These are phyloP conservation scores for Babesia divergens DNA, from an alignment of 169 alveolate genomes.

Conservation along the genomic window DNA sequence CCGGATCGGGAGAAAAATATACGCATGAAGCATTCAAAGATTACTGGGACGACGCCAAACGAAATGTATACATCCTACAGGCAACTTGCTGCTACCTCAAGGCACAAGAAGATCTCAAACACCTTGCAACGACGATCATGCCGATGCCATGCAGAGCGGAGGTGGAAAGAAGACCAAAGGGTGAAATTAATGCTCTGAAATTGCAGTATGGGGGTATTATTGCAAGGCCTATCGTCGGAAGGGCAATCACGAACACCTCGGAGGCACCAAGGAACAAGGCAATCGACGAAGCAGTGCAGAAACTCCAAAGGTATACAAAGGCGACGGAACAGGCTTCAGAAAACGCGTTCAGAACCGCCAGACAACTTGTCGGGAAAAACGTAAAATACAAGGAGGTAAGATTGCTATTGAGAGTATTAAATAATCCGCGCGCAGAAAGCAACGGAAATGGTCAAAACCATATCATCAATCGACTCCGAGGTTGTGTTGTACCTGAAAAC, in stretches of 20 bases:
- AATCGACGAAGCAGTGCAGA: too few species aligned
- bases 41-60: background rate
- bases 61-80: constrained; percentile 1
- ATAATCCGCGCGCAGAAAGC: constrained; percentile 4
- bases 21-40: background rate
- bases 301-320: background rate
- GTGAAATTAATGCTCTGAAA: background rate
- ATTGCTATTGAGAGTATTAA: background rate
- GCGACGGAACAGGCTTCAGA: background rate
- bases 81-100: constrained; percentile 8
- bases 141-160: background rate
- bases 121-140: background rate
- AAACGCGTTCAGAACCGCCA: constrained; percentile 4
- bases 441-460: background rate
- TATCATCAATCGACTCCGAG: background rate
- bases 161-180: background rate
- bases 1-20: background rate
- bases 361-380: background rate
- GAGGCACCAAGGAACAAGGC: too few species aligned
- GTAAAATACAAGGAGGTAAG: background rate
- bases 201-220: background rate
- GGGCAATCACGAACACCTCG: too few species aligned
- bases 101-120: constrained; percentile 11
- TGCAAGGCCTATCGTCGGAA: background rate
- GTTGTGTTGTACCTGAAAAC: constrained; percentile 7